Evolutionary conservation across 306 rosid species (phyloP).

Genomic region (Corylus heterophylla): DNA sequence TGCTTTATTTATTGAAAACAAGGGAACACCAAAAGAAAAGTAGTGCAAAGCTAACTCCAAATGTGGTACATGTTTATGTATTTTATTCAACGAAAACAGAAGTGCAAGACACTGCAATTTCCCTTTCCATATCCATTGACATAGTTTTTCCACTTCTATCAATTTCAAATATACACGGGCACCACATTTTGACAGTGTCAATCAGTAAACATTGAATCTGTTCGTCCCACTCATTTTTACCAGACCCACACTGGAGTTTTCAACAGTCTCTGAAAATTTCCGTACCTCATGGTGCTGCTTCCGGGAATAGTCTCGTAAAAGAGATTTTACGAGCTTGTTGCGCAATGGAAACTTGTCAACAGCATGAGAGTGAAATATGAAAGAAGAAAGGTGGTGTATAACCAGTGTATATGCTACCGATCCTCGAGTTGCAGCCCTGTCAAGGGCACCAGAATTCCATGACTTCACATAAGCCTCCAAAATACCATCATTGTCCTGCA

Average conservation of each 20-base stretch:
- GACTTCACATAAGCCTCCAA: conserved; percentile 82
- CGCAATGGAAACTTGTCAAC: conserved; percentile 54
- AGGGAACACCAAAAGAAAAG: conserved; percentile 16
- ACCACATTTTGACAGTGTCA: neutral
- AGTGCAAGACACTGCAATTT: too few relatives aligned
- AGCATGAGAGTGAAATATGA: conserved; percentile 46
- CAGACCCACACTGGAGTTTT: neutral
- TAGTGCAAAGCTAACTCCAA: neutral
- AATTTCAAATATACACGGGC: neutral
- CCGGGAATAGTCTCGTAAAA: conserved; percentile 67
- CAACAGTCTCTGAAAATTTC: neutral
- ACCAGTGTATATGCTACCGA: conserved; percentile 62
- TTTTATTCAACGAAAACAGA: neutral
- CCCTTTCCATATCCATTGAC: neutral
- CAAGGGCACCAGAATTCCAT: conserved; percentile 87
- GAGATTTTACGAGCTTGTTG: conserved; percentile 71
- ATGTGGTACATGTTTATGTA: neutral
- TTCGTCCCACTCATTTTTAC: conserved; percentile 10
- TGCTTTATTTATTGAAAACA: neutral
- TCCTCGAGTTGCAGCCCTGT: conserved; percentile 74
- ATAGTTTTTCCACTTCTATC: neutral
- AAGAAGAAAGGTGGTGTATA: conserved; percentile 82
- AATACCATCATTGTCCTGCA: conserved; percentile 69
- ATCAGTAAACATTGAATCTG: neutral
- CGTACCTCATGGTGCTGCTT: conserved; percentile 77